Base-by-base conservation (phyloP, 495 filamentous ascomycete genomes). In the Talaromyces wortmannii region DNA sequence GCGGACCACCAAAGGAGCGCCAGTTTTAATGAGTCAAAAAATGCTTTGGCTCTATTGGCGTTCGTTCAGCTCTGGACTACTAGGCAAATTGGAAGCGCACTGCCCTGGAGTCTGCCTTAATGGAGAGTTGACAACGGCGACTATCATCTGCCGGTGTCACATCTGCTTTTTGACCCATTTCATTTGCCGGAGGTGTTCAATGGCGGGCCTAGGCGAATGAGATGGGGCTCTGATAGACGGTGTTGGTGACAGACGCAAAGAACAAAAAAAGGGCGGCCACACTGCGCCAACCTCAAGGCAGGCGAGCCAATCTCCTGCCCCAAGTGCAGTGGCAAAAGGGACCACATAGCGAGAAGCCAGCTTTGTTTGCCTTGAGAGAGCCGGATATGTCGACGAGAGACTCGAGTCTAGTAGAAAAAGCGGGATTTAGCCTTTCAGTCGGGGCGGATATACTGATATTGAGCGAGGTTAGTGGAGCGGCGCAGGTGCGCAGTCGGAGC, bases 11-110 rank as follows among this genome's bases (percentile, higher is more conserved):
- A 56, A 52, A 43, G 47, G 53, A 52, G 54, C 48, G 54, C 50
- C 58, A 49, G 40, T 32, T 42, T 48, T 30, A 47, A 61, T 50
- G 55, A 54, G 48, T 56, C 32, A 44, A 45, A 44, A 65, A 73
- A 69, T 61, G 65, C 51, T 49, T 31, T 57, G 48, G 48, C 48
- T 50, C 51, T 44, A 62, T 68, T 66, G 62, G 66, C 63, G 56
- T 63, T 62, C 62, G 7, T 33, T 17, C 31, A 42, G 17, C 15
- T 45, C 32, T 31, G 29, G 42, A 45, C 16, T 5, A 46, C 17
- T 40, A 44, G 43, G 43, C 23, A 53, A 18, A 36, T 8, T 53
- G 15, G 40, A 66, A 59, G 67, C 66, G 67, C 65, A 66, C 67
- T 63, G 62, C 61, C 54, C 53, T 48, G 52, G 23, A 40, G 56